These are phyloP conservation scores for Letharia lupina DNA, from an alignment of 495 filamentous ascomycete genomes.

Conservation along the genomic window DNA sequence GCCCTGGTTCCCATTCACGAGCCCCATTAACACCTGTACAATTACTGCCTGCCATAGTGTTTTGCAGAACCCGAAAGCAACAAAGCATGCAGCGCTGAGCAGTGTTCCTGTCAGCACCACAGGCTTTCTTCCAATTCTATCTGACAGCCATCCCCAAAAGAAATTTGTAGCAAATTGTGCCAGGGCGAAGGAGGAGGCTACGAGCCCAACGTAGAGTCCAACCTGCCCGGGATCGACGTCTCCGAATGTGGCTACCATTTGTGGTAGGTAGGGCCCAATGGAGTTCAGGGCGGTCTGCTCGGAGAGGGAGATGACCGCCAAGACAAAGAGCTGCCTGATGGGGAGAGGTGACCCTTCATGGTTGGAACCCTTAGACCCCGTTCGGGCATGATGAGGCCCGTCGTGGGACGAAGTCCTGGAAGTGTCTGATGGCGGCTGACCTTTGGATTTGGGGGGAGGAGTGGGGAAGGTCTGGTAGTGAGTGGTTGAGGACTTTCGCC, in stretches of 20 bases:
- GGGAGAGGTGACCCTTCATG: slow-evolving; percentile 60
- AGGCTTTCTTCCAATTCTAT: slow-evolving; percentile 85
- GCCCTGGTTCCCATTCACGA: slow-evolving; percentile 84
- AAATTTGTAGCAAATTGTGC: slow-evolving; percentile 90
- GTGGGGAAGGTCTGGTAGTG: slow-evolving; percentile 96
- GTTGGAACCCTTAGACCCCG: slow-evolving; percentile 27
- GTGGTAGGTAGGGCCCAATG: slow-evolving; percentile 89
- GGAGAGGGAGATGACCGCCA: slow-evolving; percentile 80
- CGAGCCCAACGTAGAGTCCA: slow-evolving; percentile 81
- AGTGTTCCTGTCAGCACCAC: slow-evolving; percentile 82
- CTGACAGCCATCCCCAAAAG: slow-evolving; percentile 87
- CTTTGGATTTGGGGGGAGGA: slow-evolving; percentile 71
- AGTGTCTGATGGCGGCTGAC: slow-evolving; percentile 47
- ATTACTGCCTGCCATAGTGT: slow-evolving; percentile 73
- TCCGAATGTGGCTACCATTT: slow-evolving; percentile 81
- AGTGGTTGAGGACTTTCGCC: slow-evolving; percentile 61
- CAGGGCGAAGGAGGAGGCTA: slow-evolving; percentile 83
- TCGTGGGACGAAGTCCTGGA: slow-evolving; percentile 31
- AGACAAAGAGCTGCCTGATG: slow-evolving; percentile 67
- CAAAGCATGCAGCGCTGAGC: slow-evolving; percentile 69
- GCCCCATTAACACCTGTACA: slow-evolving; percentile 82
- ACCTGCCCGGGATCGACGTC: slow-evolving; percentile 62
- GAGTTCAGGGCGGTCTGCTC: slow-evolving; percentile 96
- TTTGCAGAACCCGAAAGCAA: slow-evolving; percentile 79
- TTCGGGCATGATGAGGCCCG: slow-evolving; percentile 21